Evolutionary conservation across 2,329 filamentous ascomycete species (phyloP).

Genomic region (Myriangium duriaei): DNA sequence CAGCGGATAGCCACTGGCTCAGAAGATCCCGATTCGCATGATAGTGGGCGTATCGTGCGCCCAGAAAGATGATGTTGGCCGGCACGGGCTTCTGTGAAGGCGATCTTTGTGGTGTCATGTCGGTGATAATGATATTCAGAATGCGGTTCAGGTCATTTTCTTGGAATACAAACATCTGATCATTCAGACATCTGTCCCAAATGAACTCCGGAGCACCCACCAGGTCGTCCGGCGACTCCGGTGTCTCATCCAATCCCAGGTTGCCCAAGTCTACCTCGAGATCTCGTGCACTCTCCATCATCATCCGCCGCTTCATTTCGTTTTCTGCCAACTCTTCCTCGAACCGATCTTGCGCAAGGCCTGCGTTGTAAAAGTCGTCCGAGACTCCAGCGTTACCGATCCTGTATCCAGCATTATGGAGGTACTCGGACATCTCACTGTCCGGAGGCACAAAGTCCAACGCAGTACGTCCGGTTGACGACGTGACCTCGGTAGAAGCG

Average conservation of each 20-base stretch:
- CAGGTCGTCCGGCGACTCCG: conserved; percentile 75
- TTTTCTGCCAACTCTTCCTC: conserved; percentile 97
- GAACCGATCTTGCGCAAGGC: conserved; percentile 84
- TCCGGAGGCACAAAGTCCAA: conserved; percentile 93
- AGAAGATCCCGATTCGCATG: conserved; percentile 80
- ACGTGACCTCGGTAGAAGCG: conserved; percentile 91
- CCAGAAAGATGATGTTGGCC: conserved; percentile 92
- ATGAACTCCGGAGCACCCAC: conserved; percentile 91
- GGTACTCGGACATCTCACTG: conserved; percentile 90
- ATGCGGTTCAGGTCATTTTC: conserved; percentile 85
- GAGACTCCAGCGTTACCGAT: conserved; percentile 67
- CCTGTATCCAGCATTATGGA: conserved; percentile 86
- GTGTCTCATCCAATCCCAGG: conserved; percentile 87
- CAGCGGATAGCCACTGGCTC: conserved; percentile 64
- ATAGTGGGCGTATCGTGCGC: conserved; percentile 91
- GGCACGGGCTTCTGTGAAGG: conserved; percentile 96
- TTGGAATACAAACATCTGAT: conserved; percentile 99
- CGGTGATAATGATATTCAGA: conserved; percentile 89
- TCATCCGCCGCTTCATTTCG: conserved; percentile 90
- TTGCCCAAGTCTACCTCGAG: conserved; percentile 93
- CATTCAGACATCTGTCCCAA: conserved; percentile 85
- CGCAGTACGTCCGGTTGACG: conserved; percentile 82
- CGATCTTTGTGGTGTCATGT: conserved; percentile 92
- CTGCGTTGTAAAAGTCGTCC: conserved; percentile 89
- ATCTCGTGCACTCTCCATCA: conserved; percentile 97